Conservation (phyloP, 2,329 filamentous ascomycete species). For the Fusarium fracticaudum region DNA sequence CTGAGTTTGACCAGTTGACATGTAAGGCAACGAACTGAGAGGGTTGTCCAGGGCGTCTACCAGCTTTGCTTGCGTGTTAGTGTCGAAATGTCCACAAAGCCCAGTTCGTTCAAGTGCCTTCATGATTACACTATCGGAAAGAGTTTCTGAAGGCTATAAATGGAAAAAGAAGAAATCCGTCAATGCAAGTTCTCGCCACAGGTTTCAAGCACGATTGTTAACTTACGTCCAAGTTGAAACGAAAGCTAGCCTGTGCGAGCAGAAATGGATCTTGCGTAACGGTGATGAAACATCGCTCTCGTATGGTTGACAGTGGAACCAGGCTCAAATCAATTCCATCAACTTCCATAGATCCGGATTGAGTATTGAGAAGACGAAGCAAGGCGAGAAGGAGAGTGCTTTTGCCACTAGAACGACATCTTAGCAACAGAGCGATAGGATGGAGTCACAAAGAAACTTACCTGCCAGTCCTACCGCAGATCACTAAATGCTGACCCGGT, state of each 20-base stretch:
- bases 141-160: neutral
- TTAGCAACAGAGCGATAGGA: neutral
- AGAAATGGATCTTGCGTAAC: neutral
- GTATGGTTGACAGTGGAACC: accelerated
- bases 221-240: neutral
- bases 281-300: neutral
- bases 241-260: neutral
- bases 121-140: neutral
- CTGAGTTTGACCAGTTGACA: neutral
- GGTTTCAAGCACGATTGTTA: neutral
- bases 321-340: neutral
- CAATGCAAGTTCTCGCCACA: neutral
- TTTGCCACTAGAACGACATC: neutral
- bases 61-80: accelerated
- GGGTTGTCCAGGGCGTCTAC: neutral
- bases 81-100: neutral
- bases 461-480: neutral
- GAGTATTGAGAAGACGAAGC: neutral
- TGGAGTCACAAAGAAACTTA: neutral
- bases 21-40: neutral
- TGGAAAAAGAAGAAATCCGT: accelerated
- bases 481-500: neutral
- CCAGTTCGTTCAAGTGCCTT: neutral
- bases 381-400: neutral
- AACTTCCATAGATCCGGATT: neutral